Percentiles rank a stretch among this genome's conserved stretches.
Evolutionary conservation across 106 monocot species (phyloP).

Genomic region (Agapanthus africanus): DNA sequence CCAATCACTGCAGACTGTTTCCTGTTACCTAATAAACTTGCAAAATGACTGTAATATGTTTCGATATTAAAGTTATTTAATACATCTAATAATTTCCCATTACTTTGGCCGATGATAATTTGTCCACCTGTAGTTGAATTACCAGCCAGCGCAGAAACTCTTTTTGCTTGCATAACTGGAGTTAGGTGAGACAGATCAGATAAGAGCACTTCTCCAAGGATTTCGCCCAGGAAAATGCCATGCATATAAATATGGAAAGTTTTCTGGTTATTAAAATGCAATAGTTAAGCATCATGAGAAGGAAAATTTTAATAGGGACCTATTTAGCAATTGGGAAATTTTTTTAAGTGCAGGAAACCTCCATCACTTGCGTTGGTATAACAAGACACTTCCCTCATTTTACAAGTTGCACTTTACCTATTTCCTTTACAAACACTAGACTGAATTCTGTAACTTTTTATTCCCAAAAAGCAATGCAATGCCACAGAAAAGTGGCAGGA

Average conservation of each 20-base stretch:
- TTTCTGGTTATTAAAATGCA: not conserved
- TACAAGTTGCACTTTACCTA: too few relatives aligned
- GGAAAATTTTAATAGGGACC: not conserved
- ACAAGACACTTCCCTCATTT: too few relatives aligned
- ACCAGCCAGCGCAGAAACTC: conserved; percentile 20
- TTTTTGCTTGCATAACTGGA: conserved; percentile 15
- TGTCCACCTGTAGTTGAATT: conserved; percentile 35
- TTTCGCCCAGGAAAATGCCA: conserved; percentile 83
- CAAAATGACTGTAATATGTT: conserved; percentile 48
- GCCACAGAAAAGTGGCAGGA: too few relatives aligned
- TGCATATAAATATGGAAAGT: conserved; percentile 11
- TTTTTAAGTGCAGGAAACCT: too few relatives aligned
- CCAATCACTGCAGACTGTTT: conserved; percentile 56
- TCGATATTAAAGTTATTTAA: conserved; percentile 31
- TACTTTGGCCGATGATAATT: conserved; percentile 8
- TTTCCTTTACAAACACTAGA: too few relatives aligned
- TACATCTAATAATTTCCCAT: conserved; percentile 40
- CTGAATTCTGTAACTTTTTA: too few relatives aligned
- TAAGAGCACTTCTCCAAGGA: conserved; percentile 63
- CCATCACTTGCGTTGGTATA: too few relatives aligned
- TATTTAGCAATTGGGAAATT: too few relatives aligned
- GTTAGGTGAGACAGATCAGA: conserved; percentile 28
- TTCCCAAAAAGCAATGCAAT: too few relatives aligned
- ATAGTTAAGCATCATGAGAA: not conserved
- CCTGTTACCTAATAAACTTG: conserved; percentile 35